phyloP scores from a whole-genome alignment of 2,329 filamentous ascomycete species.

The Aspergillus puulaauensis region DNA sequence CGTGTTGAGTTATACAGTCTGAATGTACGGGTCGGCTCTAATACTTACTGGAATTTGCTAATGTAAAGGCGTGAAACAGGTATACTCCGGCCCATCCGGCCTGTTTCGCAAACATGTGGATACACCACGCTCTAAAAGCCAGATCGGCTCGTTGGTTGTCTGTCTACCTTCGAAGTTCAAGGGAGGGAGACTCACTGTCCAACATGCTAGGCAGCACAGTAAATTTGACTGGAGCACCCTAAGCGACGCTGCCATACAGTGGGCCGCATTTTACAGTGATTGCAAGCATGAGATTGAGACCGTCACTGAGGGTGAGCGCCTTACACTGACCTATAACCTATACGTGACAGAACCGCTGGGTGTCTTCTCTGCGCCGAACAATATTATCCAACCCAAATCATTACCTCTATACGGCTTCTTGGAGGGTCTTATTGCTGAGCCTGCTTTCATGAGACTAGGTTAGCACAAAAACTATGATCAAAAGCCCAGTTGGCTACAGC shows the following conservation, averaged over 20 bases:
- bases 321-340: slow-evolving; percentile 63
- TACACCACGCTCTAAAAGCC: slow-evolving; percentile 48
- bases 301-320: slow-evolving; percentile 52
- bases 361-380: slow-evolving; percentile 10
- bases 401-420: slow-evolving; percentile 40
- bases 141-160: slow-evolving; percentile 57
- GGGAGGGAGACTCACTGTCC: slow-evolving; percentile 35
- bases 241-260: slow-evolving; percentile 28
- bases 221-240: slow-evolving; percentile 28
- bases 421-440: slow-evolving; percentile 28
- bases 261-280: slow-evolving; percentile 40
- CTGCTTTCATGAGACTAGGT: slow-evolving; percentile 41
- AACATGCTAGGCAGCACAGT: slow-evolving; percentile 28
- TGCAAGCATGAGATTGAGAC: slow-evolving; percentile 42
- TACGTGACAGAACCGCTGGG: slow-evolving; percentile 43
- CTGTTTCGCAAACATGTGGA: slow-evolving; percentile 55
- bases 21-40: slow-evolving; percentile 42
- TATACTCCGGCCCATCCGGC: slow-evolving; percentile 54
- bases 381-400: slow-evolving; percentile 30
- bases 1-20: slow-evolving; percentile 58
- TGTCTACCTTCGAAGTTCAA: slow-evolving; percentile 44
- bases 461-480: background rate
- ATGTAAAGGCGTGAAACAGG: slow-evolving; percentile 27
- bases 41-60: background rate
- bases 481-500: too few species aligned